Base-by-base conservation (phyloP, 805 yeast genomes). In the Kodamaea neixiangensis region DNA sequence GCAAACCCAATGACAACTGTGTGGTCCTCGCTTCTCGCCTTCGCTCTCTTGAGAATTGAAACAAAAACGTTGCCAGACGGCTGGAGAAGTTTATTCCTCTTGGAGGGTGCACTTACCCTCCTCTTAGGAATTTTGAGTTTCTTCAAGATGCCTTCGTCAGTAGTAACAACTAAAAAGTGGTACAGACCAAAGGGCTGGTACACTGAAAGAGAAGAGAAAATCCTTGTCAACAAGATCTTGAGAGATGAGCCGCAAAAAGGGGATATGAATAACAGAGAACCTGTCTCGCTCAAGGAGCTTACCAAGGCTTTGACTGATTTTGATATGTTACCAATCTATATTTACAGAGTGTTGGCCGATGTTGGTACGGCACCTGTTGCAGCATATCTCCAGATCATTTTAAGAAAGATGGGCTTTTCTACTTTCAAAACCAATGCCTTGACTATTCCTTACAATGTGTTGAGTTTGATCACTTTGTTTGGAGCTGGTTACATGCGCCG, bases 381-480 rank as follows among this genome's bases (percentile, higher is more conserved):
- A 7, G 34, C 33, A 7, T 57, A 57, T 41, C 29, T 57, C 41
- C 54, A 52, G 40, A 15, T 57, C n/a, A 48, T 48, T 6, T 44
- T 57, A 15, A 45, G 54, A n/a, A 52, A 54, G 22, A 55, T 82
- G 55, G 86, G 86, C 0, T 83, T 80, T 63, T 59, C 71, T 29
- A 79, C 85, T 0, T 77, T 81, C 59, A 66, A 76, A 42, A 76
- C 82, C 20, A 82, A 80, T 55, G 67, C 80, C 34, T 64, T 83
- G 44, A 66, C 80, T 4, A 81, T 83, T 50, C 87, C 87, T 0
- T 70, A 70, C 47, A 69, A 69, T 47, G 63, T 73, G 17, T 35
- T 59, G 11, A 56, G 57, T 38, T 53, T 63, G 3, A 44, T 55
- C 17, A 46, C 61, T 13, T 58, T 67, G 63, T 18, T 67, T 13